Evolutionary conservation across 2,329 filamentous ascomycete genomes (phyloP).

Genomic region (Nothomitra cinnamomea): DNA sequence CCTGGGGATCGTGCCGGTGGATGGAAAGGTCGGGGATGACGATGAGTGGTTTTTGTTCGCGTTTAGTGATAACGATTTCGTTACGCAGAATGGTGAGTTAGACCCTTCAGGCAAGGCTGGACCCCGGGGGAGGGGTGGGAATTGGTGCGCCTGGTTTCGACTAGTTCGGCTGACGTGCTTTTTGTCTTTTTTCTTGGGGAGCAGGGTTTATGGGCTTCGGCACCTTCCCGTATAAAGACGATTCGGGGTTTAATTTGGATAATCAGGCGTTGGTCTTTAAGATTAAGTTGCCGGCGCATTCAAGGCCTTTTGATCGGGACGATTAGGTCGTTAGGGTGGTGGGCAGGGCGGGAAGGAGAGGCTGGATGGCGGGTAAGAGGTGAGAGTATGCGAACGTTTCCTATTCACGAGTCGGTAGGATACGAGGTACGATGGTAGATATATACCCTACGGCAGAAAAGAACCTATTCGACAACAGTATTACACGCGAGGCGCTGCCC

Average conservation of each 20-base stretch:
- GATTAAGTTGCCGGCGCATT: slow-evolving; percentile 28
- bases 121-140: too few relatives aligned
- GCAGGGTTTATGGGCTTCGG: slow-evolving; percentile 40
- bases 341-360: too few relatives aligned
- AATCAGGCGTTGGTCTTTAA: slow-evolving; percentile 48
- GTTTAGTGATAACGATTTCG: slow-evolving; percentile 58
- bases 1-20: slow-evolving; percentile 42
- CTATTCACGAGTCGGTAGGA: too few relatives aligned
- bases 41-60: slow-evolving; percentile 52
- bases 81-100: slow-evolving; percentile 47
- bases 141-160: too few relatives aligned
- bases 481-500: too few relatives aligned
- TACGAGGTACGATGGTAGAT: too few relatives aligned
- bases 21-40: slow-evolving; percentile 27
- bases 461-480: too few relatives aligned
- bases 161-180: neutral
- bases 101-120: too few relatives aligned
- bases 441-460: too few relatives aligned
- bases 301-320: slow-evolving; percentile 9
- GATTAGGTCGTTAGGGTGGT: too few relatives aligned
- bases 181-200: slow-evolving; percentile 4
- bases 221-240: slow-evolving; percentile 36
- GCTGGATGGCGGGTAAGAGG: too few relatives aligned
- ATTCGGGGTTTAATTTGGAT: slow-evolving; percentile 38
- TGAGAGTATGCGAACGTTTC: too few relatives aligned